Evolutionary conservation across 1,139 yeast genomes (phyloP), one percentile per base, ranked within the genome.

Genomic region (Komagataea norvegica): DNA sequence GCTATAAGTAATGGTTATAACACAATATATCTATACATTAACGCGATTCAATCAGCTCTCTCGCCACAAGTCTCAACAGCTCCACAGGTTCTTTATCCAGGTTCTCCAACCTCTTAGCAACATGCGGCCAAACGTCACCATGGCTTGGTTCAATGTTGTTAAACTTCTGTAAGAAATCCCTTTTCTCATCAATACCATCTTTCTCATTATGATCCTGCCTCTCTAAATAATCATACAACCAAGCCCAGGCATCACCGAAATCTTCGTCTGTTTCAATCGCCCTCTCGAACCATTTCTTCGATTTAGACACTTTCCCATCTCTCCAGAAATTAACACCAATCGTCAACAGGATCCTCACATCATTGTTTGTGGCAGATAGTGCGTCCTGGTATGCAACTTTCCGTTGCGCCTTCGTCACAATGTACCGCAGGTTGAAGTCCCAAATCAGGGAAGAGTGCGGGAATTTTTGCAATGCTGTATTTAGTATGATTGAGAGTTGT

Each of bases 231-330:
- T 70, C 67, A 52, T 72, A 75, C 35, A 70, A 59, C 84, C 89
- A 82, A 0, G 76, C 74, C 87, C 95, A 88, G 5, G 70, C 60
- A 57, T 89, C 97, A 4, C 95, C 97, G 54, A 68, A 72, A 13
- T 60, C 63, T 1, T 64, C 57, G 43, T 80, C 78, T n/a, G 67
- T 65, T 25, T 65, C 66, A 15, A 79, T 55, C 3, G 93, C 82
- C 36, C 88, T 69, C 33, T 81, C 81, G 47, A 88, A 74, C 91
- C 96, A 89, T 13, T 78, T 69, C 40, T 67, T 65, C 0, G 95
- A 88, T 48, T 79, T 80, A 2, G 71, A 60, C 28, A 68, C 60
- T 48, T 84, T 85, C 0, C 84, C 81, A 25, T 77, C 85, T 3
- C 63, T 52, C 82, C 84, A 84, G 49, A 87, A 79, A 44, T 76